Evolutionary conservation across 305 asterid species (phyloP).

Genomic region (Rubia tinctorum): DNA sequence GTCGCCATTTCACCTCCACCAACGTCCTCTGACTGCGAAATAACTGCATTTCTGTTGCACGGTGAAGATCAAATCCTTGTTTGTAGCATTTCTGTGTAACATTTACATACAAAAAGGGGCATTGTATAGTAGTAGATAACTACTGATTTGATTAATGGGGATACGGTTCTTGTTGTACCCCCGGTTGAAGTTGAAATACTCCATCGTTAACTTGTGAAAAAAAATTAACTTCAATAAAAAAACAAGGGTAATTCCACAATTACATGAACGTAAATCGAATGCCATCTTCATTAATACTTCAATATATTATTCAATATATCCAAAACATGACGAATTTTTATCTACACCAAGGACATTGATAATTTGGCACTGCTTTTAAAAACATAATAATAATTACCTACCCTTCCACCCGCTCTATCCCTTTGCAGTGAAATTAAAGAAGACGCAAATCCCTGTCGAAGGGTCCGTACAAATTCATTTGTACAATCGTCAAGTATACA

Average conservation of each 20-base stretch:
- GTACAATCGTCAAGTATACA: not conserved
- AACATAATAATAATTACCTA: constrained; percentile 5
- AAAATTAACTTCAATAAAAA: no score
- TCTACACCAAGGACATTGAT: not conserved
- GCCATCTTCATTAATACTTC: not conserved
- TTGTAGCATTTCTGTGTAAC: no score
- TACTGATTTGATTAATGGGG: no score
- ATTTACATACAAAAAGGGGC: no score
- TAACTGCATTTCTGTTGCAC: not conserved
- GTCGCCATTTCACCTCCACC: not conserved
- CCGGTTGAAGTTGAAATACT: no score
- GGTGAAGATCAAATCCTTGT: no score
- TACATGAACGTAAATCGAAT: not conserved
- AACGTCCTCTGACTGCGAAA: not conserved
- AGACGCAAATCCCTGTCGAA: not conserved
- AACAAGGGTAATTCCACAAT: no score
- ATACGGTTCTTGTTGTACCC: no score
- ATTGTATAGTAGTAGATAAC: no score
- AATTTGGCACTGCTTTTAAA: no score
- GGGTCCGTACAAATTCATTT: not conserved
- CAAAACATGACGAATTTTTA: not conserved
- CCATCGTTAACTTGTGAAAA: no score
- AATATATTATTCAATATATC: not conserved
- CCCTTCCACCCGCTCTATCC: not conserved
- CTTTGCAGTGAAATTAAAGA: not conserved